A percentile compares a stretch with the other conserved stretches of the same genome.
Conservation (phyloP, 2,329 filamentous ascomycete genomes). For the Xylaria digitata region DNA sequence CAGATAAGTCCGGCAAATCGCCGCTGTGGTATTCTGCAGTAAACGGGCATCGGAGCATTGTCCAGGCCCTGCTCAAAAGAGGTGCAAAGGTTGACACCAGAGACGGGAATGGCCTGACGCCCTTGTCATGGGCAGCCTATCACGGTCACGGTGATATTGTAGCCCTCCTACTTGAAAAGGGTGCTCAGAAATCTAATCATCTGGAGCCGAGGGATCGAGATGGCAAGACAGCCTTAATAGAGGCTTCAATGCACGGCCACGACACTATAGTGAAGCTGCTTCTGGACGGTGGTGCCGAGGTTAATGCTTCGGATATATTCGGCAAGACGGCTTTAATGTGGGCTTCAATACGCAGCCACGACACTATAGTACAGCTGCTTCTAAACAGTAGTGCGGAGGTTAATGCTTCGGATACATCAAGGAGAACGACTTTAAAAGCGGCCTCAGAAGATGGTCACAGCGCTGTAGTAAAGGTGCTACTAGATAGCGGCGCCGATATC, state of each 20-base stretch:
- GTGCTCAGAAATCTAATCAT: constrained; percentile 8
- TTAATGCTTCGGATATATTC: background rate
- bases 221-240: background rate
- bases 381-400: too few species aligned
- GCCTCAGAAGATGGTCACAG: background rate
- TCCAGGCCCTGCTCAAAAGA: constrained; percentile 14
- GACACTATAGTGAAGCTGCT: constrained; percentile 8
- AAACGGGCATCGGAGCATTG: constrained; percentile 17
- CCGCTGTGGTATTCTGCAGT: constrained; percentile 13
- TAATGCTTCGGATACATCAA: too few species aligned
- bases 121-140: constrained; percentile 12
- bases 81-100: constrained; percentile 16
- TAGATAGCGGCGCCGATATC: too few species aligned
- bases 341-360: background rate
- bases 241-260: background rate
- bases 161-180: constrained; percentile 13
- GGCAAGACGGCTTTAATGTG: background rate
- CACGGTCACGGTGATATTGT: constrained; percentile 16
- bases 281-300: background rate
- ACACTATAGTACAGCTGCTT: too few species aligned
- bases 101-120: constrained; percentile 19
- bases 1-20: constrained; percentile 9
- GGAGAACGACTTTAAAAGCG: too few species aligned
- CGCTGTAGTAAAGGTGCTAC: background rate
- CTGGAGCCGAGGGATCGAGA: constrained; percentile 5